Evolutionary conservation across 176 grass and related monocot genomes (phyloP).

Genomic region (Microstegium vimineum): DNA sequence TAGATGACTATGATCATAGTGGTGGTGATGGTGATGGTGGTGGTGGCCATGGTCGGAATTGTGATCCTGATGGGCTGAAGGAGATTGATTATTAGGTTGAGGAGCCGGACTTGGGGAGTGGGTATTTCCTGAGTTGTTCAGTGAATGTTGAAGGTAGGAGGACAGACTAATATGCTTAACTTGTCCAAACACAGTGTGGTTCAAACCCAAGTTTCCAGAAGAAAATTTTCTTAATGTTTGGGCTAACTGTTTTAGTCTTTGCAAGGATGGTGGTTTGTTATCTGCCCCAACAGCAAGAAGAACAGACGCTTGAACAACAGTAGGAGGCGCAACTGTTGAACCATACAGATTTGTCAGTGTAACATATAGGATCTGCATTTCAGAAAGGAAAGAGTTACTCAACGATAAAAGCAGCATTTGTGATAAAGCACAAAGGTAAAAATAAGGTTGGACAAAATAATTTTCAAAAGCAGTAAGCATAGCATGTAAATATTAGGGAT

Average conservation of each 20-base stretch:
- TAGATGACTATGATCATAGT: conserved; percentile 37
- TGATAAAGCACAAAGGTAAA: neutral
- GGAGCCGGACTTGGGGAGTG: conserved; percentile 46
- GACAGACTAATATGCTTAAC: conserved; percentile 77
- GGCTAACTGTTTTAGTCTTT: conserved; percentile 68
- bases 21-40: conserved; percentile 33
- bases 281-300: conserved; percentile 54
- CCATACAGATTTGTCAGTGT: conserved; percentile 69
- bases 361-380: conserved; percentile 67
- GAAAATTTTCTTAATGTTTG: conserved; percentile 62
- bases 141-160: conserved; percentile 68
- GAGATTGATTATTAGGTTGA: conserved; percentile 38
- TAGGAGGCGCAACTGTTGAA: conserved; percentile 54
- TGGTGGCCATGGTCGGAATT: conserved; percentile 29
- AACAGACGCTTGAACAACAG: conserved; percentile 60
- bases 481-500: neutral
- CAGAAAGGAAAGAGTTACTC: conserved; percentile 12
- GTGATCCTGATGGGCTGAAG: conserved; percentile 28
- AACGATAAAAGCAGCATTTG: neutral
- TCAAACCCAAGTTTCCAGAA: conserved; percentile 69
- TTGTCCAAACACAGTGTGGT: conserved; percentile 76
- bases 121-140: conserved; percentile 39
- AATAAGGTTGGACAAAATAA: neutral
- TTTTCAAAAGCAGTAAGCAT: neutral
- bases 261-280: conserved; percentile 44